Percentiles rank a stretch among this genome's conserved stretches.
These are phyloP conservation scores for Acmispon strigosus DNA, from an alignment of 306 rosid species.

Conservation along the genomic window DNA sequence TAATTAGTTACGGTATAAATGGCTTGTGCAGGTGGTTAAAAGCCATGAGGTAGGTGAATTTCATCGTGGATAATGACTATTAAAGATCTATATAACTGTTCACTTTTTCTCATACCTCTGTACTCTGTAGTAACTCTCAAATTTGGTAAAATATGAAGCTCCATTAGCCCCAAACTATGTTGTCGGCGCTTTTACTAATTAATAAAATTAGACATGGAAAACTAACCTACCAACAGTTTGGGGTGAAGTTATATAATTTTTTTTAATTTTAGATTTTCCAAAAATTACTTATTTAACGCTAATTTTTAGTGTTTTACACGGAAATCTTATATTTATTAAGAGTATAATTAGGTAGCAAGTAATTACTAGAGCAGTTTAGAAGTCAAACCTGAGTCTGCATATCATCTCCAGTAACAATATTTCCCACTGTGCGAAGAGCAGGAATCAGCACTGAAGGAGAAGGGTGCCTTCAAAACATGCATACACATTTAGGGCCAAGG, in stretches of 20 bases:
- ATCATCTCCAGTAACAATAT: conserved; percentile 92
- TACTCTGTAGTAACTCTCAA: background rate
- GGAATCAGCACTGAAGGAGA: conserved; percentile 87
- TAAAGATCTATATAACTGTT: background rate
- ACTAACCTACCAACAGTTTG: background rate
- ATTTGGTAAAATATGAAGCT: background rate
- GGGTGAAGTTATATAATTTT: background rate
- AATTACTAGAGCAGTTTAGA: background rate
- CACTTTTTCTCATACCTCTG: background rate
- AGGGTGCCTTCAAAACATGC: conserved; percentile 56
- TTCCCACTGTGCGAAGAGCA: conserved; percentile 92
- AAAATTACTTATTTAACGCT: background rate
- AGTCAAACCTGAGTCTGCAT: conserved; percentile 70
- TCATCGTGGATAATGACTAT: background rate
- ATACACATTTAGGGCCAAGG: background rate
- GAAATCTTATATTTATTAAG: background rate
- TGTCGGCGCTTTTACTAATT: background rate
- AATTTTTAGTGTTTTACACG: background rate
- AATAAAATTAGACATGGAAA: background rate
- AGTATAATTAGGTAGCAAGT: background rate
- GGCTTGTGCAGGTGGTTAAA: background rate
- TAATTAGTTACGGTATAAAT: background rate
- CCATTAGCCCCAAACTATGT: background rate
- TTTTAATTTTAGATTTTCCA: background rate
- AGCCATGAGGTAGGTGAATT: background rate